Percentiles rank a stretch among this genome's conserved stretches.
Evolutionary conservation across 148 eudicot genomes (phyloP).

Genomic region (Amaranthus palmeri): DNA sequence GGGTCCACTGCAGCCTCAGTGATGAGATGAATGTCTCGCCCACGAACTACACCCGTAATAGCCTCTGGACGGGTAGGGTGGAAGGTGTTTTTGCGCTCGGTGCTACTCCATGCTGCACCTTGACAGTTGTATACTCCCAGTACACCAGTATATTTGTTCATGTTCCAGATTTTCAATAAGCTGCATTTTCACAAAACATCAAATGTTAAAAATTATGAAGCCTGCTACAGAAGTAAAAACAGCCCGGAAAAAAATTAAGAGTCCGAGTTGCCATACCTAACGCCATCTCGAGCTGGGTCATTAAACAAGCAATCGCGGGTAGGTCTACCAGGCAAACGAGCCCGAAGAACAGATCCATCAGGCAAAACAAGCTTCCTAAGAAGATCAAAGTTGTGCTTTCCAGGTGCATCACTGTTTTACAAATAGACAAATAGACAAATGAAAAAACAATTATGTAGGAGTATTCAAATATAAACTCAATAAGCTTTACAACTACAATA

Average conservation of each 20-base stretch:
- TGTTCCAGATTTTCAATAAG: slow-evolving; percentile 95
- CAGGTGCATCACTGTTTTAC: slow-evolving; percentile 74
- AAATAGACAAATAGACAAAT: neutral
- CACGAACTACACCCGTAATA: slow-evolving; percentile 49
- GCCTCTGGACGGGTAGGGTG: slow-evolving; percentile 52
- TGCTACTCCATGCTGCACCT: slow-evolving; percentile 93
- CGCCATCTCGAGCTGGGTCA: slow-evolving; percentile 82
- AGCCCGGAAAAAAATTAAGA: neutral
- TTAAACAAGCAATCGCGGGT: slow-evolving; percentile 76
- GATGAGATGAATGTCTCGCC: slow-evolving; percentile 67
- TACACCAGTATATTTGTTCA: slow-evolving; percentile 92
- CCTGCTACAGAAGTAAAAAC: neutral
- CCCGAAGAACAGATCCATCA: slow-evolving; percentile 75
- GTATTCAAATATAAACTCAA: too few species aligned
- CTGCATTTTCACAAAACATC: slow-evolving; percentile 28
- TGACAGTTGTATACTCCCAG: slow-evolving; percentile 96
- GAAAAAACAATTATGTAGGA: neutral
- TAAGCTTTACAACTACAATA: too few species aligned
- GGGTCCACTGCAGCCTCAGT: slow-evolving; percentile 51
- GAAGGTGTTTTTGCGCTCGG: slow-evolving; percentile 63
- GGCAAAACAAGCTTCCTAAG: slow-evolving; percentile 83
- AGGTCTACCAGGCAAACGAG: slow-evolving; percentile 75
- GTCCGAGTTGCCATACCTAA: slow-evolving; percentile 30
- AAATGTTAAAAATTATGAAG: neutral
- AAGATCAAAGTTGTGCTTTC: slow-evolving; percentile 76